Base-by-base conservation (phyloP, 495 filamentous ascomycete genomes). In the Daldinia loculata region DNA sequence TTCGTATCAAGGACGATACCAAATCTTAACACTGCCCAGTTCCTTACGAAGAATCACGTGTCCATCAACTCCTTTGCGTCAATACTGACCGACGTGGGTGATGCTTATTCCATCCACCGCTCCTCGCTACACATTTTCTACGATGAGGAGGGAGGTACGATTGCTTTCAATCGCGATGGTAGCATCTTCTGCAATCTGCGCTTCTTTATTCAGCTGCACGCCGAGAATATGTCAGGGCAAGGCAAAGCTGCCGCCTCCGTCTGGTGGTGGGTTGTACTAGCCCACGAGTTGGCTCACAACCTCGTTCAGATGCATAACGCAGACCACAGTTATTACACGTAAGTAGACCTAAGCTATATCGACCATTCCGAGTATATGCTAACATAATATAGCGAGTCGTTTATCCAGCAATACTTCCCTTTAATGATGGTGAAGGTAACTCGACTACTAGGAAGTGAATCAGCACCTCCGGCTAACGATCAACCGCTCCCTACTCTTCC, bases 251-350 rank as follows among this genome's bases (percentile, higher is more conserved):
- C 94, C 41, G 93, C 94, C 1, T 76, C 89, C 38, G 86, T 91
- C 7, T 97, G 94, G 82, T 99, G 95, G 95, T 97, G 90, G 87
- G 90, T 97, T 51, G 91, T 92, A 14, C 75, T 97, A 65, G 94
- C 92, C 53, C 95, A 99, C 79, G 95, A 99, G 80, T 78, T 99
- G 71, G 94, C 96, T 53, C 95, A 99, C 79, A 98, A 98, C 75
- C 78, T 99, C 34, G 92, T 97, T 12, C 81, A 79, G 22, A 88
- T 89, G 58, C 94, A 97, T 79, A 91, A 90, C 75, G 84, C 91
- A 19, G 88, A 92, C 51, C 95, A 99, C 74, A 91, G 88, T 65
- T 98, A 89, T 76, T 98, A 96, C 74, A 93, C 91, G 88, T 89
- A 77, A 80, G 88, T 81, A 9, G 2, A 12, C 22, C 19, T 32